A percentile compares a stretch with the other conserved stretches of the same genome.
Conservation (phyloP, 2,329 filamentous ascomycete species). For the Pestalotiopsis fici region DNA sequence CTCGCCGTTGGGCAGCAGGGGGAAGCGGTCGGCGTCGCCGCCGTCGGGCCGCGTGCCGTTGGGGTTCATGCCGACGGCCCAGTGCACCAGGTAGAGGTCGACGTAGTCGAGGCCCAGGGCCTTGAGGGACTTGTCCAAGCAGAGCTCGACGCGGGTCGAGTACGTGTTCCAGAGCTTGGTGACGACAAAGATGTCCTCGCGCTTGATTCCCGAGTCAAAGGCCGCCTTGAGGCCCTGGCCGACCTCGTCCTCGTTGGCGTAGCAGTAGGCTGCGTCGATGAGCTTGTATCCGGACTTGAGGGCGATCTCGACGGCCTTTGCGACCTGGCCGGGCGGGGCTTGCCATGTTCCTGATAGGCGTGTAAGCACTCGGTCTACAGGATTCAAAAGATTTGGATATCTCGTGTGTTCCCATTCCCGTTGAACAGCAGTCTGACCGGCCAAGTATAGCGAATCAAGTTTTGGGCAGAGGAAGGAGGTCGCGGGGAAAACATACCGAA, state of each 20-base stretch:
- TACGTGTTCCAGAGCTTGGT: slow-evolving; percentile 87
- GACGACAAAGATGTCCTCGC: slow-evolving; percentile 80
- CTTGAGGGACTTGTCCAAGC: slow-evolving; percentile 72
- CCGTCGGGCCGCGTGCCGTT: slow-evolving; percentile 48
- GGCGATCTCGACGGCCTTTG: slow-evolving; percentile 58
- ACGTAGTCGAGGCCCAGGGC: slow-evolving; percentile 77
- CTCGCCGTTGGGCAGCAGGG: slow-evolving; percentile 71
- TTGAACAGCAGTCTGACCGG: not conserved
- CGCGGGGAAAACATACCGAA: slow-evolving; percentile 47
- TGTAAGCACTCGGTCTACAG: slow-evolving; percentile 6
- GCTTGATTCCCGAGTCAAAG: slow-evolving; percentile 68
- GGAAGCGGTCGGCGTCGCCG: slow-evolving; percentile 74
- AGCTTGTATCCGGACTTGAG: slow-evolving; percentile 59
- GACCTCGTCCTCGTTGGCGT: slow-evolving; percentile 82
- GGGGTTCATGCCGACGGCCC: slow-evolving; percentile 80
- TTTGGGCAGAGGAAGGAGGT: not conserved
- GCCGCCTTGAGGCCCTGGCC: slow-evolving; percentile 76
- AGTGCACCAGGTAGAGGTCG: slow-evolving; percentile 82
- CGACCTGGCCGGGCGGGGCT: slow-evolving; percentile 58
- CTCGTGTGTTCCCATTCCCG: not conserved
- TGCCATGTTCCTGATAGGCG: slow-evolving; percentile 62
- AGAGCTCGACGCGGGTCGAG: slow-evolving; percentile 68
- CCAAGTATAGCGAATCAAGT: not conserved
- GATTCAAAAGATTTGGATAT: not conserved
- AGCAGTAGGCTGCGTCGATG: slow-evolving; percentile 75